Evolutionary conservation across 768 basidiomycete genomes (phyloP).

Genomic region (Lactarius pseudohatsudake): DNA sequence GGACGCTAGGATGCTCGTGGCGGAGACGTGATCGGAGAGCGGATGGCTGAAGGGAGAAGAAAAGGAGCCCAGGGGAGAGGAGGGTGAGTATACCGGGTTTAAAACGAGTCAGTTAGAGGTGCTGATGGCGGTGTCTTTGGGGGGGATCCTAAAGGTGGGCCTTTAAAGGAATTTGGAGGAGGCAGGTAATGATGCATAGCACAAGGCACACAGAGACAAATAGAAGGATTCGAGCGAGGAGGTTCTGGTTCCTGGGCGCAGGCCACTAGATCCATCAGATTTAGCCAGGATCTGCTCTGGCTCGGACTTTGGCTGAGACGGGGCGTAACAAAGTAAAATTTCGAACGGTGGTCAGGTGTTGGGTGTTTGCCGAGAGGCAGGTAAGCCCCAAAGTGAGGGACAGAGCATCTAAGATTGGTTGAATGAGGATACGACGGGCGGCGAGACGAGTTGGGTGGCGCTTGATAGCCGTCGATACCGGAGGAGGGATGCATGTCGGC

Average conservation of each 20-base stretch:
- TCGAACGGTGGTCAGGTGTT: constrained; percentile 3
- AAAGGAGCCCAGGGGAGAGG: not conserved
- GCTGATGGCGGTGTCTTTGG: constrained; percentile 19
- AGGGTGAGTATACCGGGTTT: not conserved
- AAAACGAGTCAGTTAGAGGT: constrained; percentile 21
- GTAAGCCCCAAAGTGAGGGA: not conserved
- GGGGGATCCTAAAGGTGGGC: not conserved
- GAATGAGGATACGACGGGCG: not conserved
- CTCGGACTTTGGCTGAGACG: constrained; percentile 15
- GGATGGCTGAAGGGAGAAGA: not conserved
- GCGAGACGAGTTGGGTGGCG: not conserved
- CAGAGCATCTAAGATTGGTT: not conserved
- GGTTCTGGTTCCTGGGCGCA: not conserved
- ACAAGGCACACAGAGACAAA: constrained; percentile 20
- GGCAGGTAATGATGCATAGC: constrained; percentile 11
- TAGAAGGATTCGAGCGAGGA: not conserved
- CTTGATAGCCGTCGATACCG: not conserved
- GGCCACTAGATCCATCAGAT: constrained; percentile 16
- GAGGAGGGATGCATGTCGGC: not conserved
- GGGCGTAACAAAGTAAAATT: constrained; percentile 16
- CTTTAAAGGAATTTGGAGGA: constrained; percentile 13
- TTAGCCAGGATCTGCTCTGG: constrained; percentile 3
- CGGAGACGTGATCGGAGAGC: constrained; percentile 6
- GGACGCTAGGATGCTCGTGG: constrained; percentile 1
- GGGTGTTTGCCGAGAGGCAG: not conserved